Conservation (phyloP, 805 yeast species). For the Scheffersomyces spartinae region DNA sequence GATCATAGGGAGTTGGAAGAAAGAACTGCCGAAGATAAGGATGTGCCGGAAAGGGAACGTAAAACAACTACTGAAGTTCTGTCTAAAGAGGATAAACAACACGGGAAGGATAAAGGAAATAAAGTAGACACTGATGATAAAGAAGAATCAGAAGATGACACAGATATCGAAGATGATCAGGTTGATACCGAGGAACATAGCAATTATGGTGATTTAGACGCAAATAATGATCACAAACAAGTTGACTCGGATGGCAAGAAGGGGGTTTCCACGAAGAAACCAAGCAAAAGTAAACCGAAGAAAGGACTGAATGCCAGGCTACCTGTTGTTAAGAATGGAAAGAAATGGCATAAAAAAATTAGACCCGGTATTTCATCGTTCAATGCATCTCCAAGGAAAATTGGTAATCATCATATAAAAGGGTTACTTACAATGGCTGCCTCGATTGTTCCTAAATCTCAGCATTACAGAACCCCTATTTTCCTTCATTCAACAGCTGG, state of each 20-base stretch:
- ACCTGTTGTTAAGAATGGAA: constrained; percentile 22
- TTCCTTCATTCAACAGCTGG: constrained; percentile 66
- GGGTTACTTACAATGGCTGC: constrained; percentile 37
- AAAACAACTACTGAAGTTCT: constrained; percentile 3
- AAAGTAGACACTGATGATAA: constrained; percentile 2
- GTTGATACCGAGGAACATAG: constrained; percentile 6
- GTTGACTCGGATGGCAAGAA: constrained; percentile 1
- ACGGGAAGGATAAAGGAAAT: constrained; percentile 1
- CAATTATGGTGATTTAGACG: constrained; percentile 2
- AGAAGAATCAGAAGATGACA: constrained; percentile 5
- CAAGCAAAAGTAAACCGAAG: constrained; percentile 6
- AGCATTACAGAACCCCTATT: constrained; percentile 52
- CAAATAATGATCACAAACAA: constrained; percentile 6
- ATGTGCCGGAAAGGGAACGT: constrained; percentile 1
- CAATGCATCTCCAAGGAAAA: constrained; percentile 33
- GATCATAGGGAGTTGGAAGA: constrained; percentile 3
- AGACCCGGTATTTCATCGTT: constrained; percentile 50
- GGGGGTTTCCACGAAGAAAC: constrained; percentile 1
- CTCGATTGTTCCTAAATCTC: constrained; percentile 45
- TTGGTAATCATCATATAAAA: constrained; percentile 41
- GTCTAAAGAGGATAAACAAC: constrained; percentile 1
- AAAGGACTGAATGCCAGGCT: constrained; percentile 4
- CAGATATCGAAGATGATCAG: constrained; percentile 9
- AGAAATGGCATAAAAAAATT: constrained; percentile 39
- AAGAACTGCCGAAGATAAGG: constrained; percentile 2